Evolutionary conservation across 179 eudicot species (phyloP).

Genomic region (Sideroxylon spinosum): DNA sequence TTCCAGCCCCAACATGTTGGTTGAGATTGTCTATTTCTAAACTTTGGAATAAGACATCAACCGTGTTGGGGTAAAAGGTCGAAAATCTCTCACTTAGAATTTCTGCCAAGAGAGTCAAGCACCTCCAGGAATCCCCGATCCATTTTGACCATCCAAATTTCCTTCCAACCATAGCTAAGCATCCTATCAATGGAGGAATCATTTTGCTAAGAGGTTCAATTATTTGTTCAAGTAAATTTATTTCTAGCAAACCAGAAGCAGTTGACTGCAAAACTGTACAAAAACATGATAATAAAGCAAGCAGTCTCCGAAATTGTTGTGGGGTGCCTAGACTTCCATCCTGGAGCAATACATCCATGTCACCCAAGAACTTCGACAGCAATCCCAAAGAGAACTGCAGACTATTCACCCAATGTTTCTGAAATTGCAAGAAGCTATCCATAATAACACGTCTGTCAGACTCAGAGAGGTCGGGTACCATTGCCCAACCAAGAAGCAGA

Average conservation of each 20-base stretch:
- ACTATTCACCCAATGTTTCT: conserved; percentile 91
- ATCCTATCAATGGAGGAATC: conserved; percentile 68
- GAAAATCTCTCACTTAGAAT: conserved; percentile 78
- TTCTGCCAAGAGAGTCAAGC: conserved; percentile 96
- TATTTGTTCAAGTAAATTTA: conserved; percentile 75
- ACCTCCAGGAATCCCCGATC: conserved; percentile 92
- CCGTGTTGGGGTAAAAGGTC: conserved; percentile 59
- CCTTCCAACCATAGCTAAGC: conserved; percentile 71
- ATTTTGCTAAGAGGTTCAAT: conserved; percentile 71
- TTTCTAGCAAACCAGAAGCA: conserved; percentile 90
- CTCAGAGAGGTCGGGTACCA: conserved; percentile 86
- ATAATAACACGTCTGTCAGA: conserved; percentile 71
- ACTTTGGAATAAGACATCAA: conserved; percentile 73
- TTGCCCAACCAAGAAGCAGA: conserved; percentile 98
- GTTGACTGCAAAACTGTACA: conserved; percentile 82
- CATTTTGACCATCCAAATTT: conserved; percentile 93
- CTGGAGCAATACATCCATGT: conserved; percentile 91
- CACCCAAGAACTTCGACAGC: conserved; percentile 84
- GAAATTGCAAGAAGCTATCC: conserved; percentile 89
- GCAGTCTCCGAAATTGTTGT: conserved; percentile 76
- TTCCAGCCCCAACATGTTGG: conserved; percentile 29
- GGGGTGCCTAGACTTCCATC: conserved; percentile 83
- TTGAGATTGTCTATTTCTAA: conserved; percentile 38
- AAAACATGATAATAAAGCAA: conserved; percentile 78
- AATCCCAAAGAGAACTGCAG: conserved; percentile 81